phyloP scores from a whole-genome alignment of 2,329 filamentous ascomycete species.

The Xylaria sp. region DNA sequence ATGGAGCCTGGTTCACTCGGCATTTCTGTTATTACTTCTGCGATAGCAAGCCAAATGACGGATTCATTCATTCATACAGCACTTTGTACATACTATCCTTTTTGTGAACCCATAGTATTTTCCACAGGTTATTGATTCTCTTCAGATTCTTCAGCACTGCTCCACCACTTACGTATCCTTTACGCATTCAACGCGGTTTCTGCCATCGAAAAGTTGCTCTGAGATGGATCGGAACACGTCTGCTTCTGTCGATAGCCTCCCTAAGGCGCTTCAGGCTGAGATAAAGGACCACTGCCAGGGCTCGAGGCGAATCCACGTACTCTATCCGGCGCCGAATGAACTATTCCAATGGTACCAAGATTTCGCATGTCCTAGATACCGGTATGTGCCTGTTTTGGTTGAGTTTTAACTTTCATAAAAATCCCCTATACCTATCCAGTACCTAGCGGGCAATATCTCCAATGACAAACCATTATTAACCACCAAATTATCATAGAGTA shows the following conservation, averaged over 20 bases:
- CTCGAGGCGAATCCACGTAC: conserved; percentile 8
- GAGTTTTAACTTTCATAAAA: neutral
- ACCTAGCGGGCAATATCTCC: neutral
- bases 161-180: too few species aligned
- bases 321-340: neutral
- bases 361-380: conserved; percentile 18
- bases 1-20: conserved; percentile 40
- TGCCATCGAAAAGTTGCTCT: too few species aligned
- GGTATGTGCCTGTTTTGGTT: neutral
- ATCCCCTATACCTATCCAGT: neutral
- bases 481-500: neutral
- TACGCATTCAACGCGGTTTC: neutral
- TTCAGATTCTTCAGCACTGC: too few species aligned
- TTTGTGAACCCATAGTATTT: too few species aligned
- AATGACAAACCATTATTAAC: neutral
- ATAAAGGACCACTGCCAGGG: neutral
- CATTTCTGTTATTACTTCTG: conserved; percentile 48
- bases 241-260: neutral
- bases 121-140: too few species aligned
- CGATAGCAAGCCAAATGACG: too few species aligned
- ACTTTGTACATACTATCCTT: too few species aligned
- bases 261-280: neutral
- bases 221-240: neutral
- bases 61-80: too few species aligned
- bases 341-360: neutral